Base-by-base conservation (phyloP, 192 early-diverging fungal genomes). In the Linnemannia schmuckeri region DNA sequence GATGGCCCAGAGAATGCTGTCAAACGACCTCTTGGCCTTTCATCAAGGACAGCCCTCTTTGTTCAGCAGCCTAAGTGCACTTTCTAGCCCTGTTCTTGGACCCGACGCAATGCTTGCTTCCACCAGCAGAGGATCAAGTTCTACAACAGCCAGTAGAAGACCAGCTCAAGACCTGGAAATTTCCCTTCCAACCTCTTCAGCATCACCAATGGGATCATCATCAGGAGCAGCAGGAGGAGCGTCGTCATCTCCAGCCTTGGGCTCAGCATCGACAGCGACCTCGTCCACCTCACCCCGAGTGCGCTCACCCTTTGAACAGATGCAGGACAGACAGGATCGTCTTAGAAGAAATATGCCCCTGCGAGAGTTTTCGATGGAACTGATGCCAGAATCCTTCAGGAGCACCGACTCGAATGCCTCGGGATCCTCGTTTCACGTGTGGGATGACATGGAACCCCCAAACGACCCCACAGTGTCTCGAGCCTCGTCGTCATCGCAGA, bases 1-100 rank as follows among this genome's bases (percentile, higher is more conserved):
- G 71, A 74, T 74, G 41, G 82, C 82, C 7, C 82, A 83, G 3
- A 72, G 82, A 33, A 68, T 76, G n/a, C 63, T 78, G 0, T 77
- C 82, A 18, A 49, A 68, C 54, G 76, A 76, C 27, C 68, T 83
- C 3, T 40, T 78, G 42, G 66, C 76, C 9, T 77, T 77, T 30
- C 66, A 82, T 1, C 81, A 82, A 22, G 75, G 75, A 38, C 82
- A 72, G 35, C 57, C 71, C 2, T 77, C 71, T 2, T 72, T 83
- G 30, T 13, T 77, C 9, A 74, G 82, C 37, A 54, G 46, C 38
- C 22, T 83, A 37, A 74, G 71, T 40, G 49, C 81, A 9, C 27
- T 73, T 1, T 73, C 76, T 4, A 76, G 55, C 72, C 70, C 69
- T 8, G 38, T 57, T 22, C 18, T 41, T 71, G 38, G 70, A 41